Base-by-base conservation (phyloP, 129 eudicot species). In the Arctium minus region DNA sequence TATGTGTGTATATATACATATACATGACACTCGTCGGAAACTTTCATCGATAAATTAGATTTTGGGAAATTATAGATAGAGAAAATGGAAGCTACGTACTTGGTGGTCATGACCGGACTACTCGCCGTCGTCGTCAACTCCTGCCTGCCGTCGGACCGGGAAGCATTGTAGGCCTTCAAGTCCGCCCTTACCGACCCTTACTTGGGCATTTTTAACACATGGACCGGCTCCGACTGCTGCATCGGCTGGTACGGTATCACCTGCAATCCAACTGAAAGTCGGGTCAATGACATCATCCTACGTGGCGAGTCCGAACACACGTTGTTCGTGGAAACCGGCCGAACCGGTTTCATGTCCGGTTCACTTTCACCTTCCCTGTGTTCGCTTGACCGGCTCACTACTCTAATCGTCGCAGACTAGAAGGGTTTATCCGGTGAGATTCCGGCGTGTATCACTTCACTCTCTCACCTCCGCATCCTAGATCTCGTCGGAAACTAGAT, bases 251-350 rank as follows among this genome's bases (percentile, higher is more conserved):
- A 90, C 89, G 98, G 98, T 71, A 81, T 94, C 68, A 89, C 84
- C 65, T 94, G 98, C 81, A 92, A 94, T 88, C 95, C 98, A 62
- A 89, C 89, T 35, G 90, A 89, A 75, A 30, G 64, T 3, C 93
- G 98, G 64, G 98, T 94, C 83, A 76, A 93, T 44, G 98, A 90
- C 83, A 84, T 94, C 15, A 38, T 68, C 81, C 86, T 94, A 48
- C 93, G 97, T 27, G 98, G 98, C 67, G 98, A 94, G 56, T 92
- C 98, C 3, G 93, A 92, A 80, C 97, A 92, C 79, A 90, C 91
- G 22, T 88, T 94, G 6, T 83, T 92, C 68, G 85, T 85, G 4
- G 88, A 87, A 17, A 76, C 97, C 77, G 93, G 92, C 44, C 87
- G 97, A 78, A 75, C 97, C 44, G 98, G 98, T 0, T 94, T 81